These are phyloP conservation scores for Mucor circinelloides DNA, from an alignment of 371 early-diverging fungal genomes.

Conservation along the genomic window DNA sequence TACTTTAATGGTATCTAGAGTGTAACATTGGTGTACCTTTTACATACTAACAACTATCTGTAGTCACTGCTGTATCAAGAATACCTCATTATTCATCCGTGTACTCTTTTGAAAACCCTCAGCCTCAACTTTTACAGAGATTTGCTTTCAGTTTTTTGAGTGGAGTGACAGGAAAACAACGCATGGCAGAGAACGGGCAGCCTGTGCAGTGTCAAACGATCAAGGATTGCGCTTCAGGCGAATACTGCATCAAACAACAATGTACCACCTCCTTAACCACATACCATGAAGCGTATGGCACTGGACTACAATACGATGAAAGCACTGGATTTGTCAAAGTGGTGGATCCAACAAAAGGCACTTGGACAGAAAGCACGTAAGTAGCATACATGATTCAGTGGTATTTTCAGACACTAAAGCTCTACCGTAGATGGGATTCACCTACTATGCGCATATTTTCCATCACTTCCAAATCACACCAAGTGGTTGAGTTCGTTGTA, in stretches of 20 bases:
- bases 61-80: slow-evolving; percentile 36
- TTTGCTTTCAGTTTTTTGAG: slow-evolving; percentile 56
- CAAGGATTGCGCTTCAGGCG: slow-evolving; percentile 38
- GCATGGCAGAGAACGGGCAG: slow-evolving; percentile 9
- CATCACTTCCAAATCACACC: slow-evolving; percentile 54
- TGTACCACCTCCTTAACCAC: slow-evolving; percentile 60
- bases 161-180: slow-evolving; percentile 50
- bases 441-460: slow-evolving; percentile 62
- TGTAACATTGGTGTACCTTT: not conserved
- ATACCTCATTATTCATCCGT: slow-evolving; percentile 49
- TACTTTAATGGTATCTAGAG: slow-evolving; percentile 59
- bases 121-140: slow-evolving; percentile 38
- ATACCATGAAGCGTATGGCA: slow-evolving; percentile 76
- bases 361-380: slow-evolving; percentile 78
- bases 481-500: slow-evolving; percentile 63
- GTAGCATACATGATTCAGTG: slow-evolving; percentile 18
- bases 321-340: slow-evolving; percentile 47
- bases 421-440: slow-evolving; percentile 50
- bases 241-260: slow-evolving; percentile 55
- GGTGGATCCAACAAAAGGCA: slow-evolving; percentile 61
- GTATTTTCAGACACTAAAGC: not conserved
- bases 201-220: slow-evolving; percentile 31
- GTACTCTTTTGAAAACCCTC: slow-evolving; percentile 43
- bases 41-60: not conserved
- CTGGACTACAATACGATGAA: slow-evolving; percentile 67